Base-by-base conservation (phyloP, 805 yeast genomes). In the Isabelozyma gotoi region DNA sequence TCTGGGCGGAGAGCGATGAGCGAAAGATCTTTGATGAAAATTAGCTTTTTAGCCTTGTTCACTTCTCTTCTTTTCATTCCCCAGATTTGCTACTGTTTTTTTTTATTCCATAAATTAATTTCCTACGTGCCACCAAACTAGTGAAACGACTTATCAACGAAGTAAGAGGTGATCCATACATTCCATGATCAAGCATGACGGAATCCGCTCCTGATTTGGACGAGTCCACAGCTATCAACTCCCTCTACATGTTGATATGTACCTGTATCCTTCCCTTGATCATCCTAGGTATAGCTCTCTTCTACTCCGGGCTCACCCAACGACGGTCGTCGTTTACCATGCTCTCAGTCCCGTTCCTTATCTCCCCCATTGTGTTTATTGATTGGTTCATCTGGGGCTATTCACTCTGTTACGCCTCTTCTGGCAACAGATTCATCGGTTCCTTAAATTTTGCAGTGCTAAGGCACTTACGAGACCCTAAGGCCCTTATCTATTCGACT, bases 361-460 rank as follows among this genome's bases (percentile, higher is more conserved):
- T 70, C 14, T 36, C 51, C 1, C 70, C 74, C 1, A 44, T 68
- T 1, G 49, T 69, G 3, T 50, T 67, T 29, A 41, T 71, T 15
- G 77, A 71, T 46, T 71, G 76, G 76, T 71, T 56, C 50, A 68
- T 71, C 7, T 69, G 74, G 75, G 65, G 77, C 5, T 71, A 71
- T 44, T 69, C 76, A 1, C 55, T 71, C 11, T 65, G 73, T 41
- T 71, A 71, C 45, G 54, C 70, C 2, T 48, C 61, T n/a, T 45
- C 74, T 0, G 35, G 52, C 7, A 70, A 69, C 44, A 43, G 45
- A 24, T 71, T 60, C 43, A 69, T 71, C 37, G 74, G 74, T 5
- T 48, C 57, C 33, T 49, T 68, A 40, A 44, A 56, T 16, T 68
- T 58, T 49, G 63, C 55, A 3, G 71, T 67, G 7, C 47, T 63